Evolutionary conservation across 495 filamentous ascomycete species (phyloP).

Genomic region (Trichoderma parareesei): DNA sequence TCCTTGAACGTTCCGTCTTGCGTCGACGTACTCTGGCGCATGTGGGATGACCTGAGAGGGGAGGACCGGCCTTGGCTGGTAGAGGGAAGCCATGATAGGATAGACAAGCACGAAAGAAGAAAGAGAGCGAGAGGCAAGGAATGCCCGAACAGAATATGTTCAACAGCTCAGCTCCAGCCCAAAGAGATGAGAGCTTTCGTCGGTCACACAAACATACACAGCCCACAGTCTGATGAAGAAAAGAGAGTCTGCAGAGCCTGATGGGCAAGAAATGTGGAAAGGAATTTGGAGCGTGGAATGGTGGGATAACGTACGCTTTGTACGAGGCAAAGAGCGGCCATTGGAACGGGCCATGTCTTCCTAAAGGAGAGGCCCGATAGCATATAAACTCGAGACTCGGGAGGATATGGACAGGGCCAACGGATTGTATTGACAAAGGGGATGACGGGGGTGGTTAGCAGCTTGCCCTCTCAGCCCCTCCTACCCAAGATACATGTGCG

Average conservation of each 20-base stretch:
- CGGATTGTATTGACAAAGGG: slow-evolving; percentile 11
- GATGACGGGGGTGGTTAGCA: slow-evolving; percentile 7
- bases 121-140: slow-evolving; percentile 21
- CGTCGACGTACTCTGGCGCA: slow-evolving; percentile 24
- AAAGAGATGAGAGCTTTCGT: neutral
- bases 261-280: slow-evolving; percentile 12
- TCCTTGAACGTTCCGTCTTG: slow-evolving; percentile 22
- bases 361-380: slow-evolving; percentile 3
- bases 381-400: slow-evolving; percentile 9
- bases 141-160: slow-evolving; percentile 23
- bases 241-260: slow-evolving; percentile 7
- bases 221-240: neutral
- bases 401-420: slow-evolving; percentile 5
- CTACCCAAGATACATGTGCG: neutral
- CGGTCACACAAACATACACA: neutral
- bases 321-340: slow-evolving; percentile 6
- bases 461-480: slow-evolving; percentile 1
- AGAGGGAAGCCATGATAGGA: slow-evolving; percentile 17
- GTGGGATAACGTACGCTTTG: slow-evolving; percentile 10
- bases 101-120: neutral
- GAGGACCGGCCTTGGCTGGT: slow-evolving; percentile 24
- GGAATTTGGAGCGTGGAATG: slow-evolving; percentile 12
- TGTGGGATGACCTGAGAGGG: slow-evolving; percentile 26
- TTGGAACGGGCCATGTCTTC: slow-evolving; percentile 7
- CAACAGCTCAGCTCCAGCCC: slow-evolving; percentile 1